Evolutionary conservation across 2,329 filamentous ascomycete species (phyloP), one percentile per base, ranked within the genome.

Genomic region (Exophiala alcalophila): DNA sequence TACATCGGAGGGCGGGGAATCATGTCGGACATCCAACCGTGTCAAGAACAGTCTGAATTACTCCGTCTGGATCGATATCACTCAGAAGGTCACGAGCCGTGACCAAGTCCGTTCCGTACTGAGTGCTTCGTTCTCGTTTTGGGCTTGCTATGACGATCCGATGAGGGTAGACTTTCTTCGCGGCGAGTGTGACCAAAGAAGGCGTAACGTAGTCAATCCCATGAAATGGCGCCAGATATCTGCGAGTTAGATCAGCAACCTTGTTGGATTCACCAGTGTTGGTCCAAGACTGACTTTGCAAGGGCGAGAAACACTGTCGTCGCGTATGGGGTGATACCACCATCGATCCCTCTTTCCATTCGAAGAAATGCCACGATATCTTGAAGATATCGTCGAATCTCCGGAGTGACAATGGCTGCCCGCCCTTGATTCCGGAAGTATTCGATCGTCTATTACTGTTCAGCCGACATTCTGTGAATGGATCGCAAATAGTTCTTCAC

Each of bases 281-380:
- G n/a, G n/a, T n/a, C n/a, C n/a, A 12, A 19, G n/a, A 42, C 69
- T 54, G 59, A 81, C 67, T 74, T 79, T 51, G 80, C 71, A 30
- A 95, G 71, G 50, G 75, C 72, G 29, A 78, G 74, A 44, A 97
- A 82, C 58, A 95, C 83, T 33, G 80, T 78, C 2, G 89, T 95
- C 1, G 89, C 87, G 26, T 76, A 67, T 0, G 91, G 83, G 9
- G 86, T 84, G 36, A 94, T 77, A 28, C 89, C 87, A 10, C 83
- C 79, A 12, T 77, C 78, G 18, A 96, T 85, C 34, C 87, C 90
- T 39, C 91, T 83, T 65, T 94, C 90, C 62, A 94, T 77, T 19
- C 92, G 83, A 54, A 97, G 74, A 61, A 94, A 96, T 3, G 89
- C 79, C 36, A 91, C 71, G 25, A 97, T 79, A 64, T 97, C 91